Conservation (phyloP, 148 eudicot species). For the Arbutus unedo region DNA sequence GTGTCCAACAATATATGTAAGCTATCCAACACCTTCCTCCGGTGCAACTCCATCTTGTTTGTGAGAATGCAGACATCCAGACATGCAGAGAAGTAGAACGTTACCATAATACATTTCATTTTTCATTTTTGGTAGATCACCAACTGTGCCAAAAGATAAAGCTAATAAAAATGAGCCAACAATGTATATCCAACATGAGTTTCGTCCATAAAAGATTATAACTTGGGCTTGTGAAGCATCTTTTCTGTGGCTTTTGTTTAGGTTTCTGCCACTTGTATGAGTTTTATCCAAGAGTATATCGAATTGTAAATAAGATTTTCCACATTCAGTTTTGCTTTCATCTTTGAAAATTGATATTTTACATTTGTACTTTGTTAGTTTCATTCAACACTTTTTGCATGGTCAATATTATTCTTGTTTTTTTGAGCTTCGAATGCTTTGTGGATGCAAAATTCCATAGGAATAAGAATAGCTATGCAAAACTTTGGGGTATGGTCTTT, state of each 20-base stretch:
- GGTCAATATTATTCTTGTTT: no score
- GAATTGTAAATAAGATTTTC: background rate
- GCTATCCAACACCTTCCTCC: background rate
- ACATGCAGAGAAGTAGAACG: background rate
- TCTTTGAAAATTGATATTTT: background rate
- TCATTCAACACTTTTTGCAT: background rate
- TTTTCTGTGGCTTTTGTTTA: background rate
- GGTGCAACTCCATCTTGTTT: background rate
- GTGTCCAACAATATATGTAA: background rate
- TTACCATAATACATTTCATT: no score
- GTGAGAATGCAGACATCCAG: background rate
- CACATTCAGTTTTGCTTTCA: background rate
- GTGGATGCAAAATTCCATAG: background rate
- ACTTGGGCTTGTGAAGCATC: background rate
- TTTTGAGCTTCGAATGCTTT: background rate
- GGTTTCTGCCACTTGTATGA: background rate
- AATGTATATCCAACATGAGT: background rate
- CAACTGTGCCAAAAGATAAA: background rate
- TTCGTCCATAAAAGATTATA: background rate
- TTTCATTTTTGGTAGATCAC: constrained; percentile 2
- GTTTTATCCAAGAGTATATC: background rate
- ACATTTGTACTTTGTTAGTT: background rate
- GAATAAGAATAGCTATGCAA: background rate
- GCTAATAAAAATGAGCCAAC: background rate
- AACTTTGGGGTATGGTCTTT: background rate